Conservation (phyloP, 192 early-diverging fungal genomes). For the Linnemannia zychae region DNA sequence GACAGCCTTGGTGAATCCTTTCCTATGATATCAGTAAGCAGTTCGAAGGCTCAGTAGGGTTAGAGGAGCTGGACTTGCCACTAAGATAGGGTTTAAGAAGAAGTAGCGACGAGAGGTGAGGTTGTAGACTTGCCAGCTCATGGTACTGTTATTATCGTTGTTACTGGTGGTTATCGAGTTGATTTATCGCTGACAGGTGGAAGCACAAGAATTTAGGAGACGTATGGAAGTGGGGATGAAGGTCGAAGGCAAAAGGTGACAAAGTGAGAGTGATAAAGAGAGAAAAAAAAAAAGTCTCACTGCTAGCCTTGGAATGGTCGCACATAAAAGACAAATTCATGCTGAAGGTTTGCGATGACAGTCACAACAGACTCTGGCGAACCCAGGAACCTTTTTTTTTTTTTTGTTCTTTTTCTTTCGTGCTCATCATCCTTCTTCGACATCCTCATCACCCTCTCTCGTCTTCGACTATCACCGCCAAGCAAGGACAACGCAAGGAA, state of each 20-base stretch:
- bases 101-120: background rate
- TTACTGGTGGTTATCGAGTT: background rate
- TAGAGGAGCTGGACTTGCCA: background rate
- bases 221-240: background rate
- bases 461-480: background rate
- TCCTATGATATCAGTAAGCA: constrained; percentile 12
- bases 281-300: background rate
- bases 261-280: background rate
- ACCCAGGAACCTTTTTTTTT: background rate
- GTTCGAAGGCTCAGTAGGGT: background rate
- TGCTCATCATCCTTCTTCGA: background rate
- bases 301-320: background rate
- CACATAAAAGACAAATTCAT: background rate
- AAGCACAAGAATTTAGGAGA: background rate
- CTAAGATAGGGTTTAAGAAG: background rate
- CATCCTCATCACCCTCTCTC: background rate
- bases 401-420: background rate
- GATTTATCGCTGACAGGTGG: background rate
- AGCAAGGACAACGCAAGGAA: background rate
- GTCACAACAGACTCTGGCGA: background rate
- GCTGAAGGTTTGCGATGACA: background rate
- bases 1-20: constrained; percentile 56
- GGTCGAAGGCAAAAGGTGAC: background rate
- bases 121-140: constrained; percentile 30
- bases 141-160: background rate